Evolutionary conservation across 2,329 filamentous ascomycete genomes (phyloP), one percentile per base, ranked within the genome.

Genomic region (Aspergillus oerlinghausenensis): DNA sequence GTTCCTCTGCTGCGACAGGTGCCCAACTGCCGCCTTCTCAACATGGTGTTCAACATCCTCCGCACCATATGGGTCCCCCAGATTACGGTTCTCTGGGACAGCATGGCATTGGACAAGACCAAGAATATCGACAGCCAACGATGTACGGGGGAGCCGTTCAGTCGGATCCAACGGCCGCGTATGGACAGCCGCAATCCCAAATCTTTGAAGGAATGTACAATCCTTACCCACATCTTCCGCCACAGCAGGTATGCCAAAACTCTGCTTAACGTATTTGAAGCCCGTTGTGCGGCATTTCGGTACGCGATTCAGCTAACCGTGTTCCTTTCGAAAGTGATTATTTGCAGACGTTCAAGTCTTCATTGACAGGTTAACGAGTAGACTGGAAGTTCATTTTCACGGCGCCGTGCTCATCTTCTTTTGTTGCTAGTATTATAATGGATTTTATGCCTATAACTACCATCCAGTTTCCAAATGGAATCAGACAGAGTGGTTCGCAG

Each of bases 171-270:
- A 82, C 84, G 49, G 83, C 84, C 52, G 82, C 84, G 11, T 95
- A 95, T 70, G 89, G 87, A 14, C 90, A 94, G 68, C 84, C 88
- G 49, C 88, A 89, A 65, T 71, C 75, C 49, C 78, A 85, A 61
- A 95, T 97, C 82, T 96, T 92, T 74, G 87, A 90, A 60, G 86
- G 85, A 61, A 96, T 97, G 82, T 97, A 97, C 73, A 83, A 83
- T 42, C 70, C 73, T 23, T 96, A 95, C 72, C 83, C 87, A 14
- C 79, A 86, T 60, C 90, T 96, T 83, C 87, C 88, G 65, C 84
- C 89, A 62, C 91, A 95, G 74, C 90, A 92, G 80, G 90, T 92
- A 80, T 72, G 83, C 63, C 56, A 32, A 47, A 35, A 47, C 53
- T 56, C 55, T 48, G 7, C n/a, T 51, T 40, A 25, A 9, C 17